phyloP scores from a whole-genome alignment of 305 asterid genomes.

The Fraxinus platypoda region DNA sequence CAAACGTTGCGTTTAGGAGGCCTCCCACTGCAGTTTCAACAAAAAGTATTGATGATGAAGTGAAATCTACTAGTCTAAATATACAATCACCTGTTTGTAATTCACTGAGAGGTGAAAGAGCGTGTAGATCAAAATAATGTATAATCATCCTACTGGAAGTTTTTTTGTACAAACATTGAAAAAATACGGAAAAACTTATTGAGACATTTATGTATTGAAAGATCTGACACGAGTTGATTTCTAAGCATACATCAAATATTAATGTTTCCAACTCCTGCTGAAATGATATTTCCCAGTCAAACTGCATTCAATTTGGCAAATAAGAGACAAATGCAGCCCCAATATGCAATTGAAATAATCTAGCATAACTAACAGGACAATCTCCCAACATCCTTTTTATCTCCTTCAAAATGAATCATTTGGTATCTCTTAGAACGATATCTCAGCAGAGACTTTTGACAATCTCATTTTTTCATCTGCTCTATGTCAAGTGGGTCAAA shows the following conservation, averaged over 20 bases:
- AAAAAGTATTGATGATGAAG: not conserved
- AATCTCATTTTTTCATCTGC: not conserved
- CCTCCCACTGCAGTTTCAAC: conserved; percentile 78
- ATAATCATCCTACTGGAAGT: not conserved
- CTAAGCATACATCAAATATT: not conserved
- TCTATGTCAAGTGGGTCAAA: not conserved
- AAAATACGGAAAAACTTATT: not conserved
- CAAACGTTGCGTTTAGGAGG: conserved; percentile 93
- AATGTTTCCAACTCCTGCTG: not conserved
- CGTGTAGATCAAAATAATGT: not conserved
- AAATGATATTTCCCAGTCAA: not conserved
- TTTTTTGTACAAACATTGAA: not conserved
- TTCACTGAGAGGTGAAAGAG: not conserved
- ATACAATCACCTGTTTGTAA: not conserved
- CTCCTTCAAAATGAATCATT: not conserved
- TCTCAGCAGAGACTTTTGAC: not conserved
- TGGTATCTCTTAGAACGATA: not conserved
- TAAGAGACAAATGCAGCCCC: not conserved
- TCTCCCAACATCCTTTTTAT: not conserved
- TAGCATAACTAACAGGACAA: not conserved
- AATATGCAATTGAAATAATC: too few species aligned
- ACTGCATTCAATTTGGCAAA: not conserved
- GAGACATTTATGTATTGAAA: not conserved
- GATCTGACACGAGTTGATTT: not conserved
- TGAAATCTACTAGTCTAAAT: not conserved